phyloP scores from a whole-genome alignment of 2,329 filamentous ascomycete species.

The Apiospora aurea region DNA sequence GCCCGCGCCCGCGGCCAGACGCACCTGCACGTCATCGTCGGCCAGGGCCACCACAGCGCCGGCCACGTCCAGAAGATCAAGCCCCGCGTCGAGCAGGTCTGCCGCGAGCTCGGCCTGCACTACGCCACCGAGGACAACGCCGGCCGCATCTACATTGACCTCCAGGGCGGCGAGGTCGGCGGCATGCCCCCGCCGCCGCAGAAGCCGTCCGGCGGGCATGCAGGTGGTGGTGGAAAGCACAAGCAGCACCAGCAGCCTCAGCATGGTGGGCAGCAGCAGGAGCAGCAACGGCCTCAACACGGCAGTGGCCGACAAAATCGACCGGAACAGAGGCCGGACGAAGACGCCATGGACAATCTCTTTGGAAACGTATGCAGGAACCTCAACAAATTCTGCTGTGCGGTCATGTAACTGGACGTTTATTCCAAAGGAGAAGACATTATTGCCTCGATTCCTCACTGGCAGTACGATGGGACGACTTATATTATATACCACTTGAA shows the following conservation, averaged over 20 bases:
- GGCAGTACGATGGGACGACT: background rate
- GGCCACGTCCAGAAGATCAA: constrained; percentile 92
- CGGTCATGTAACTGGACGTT: constrained; percentile 68
- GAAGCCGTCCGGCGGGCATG: constrained; percentile 49
- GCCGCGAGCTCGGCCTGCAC: constrained; percentile 80
- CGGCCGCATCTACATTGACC: constrained; percentile 86
- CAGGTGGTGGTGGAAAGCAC: constrained; percentile 42
- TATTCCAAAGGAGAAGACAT: background rate
- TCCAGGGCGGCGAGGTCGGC: constrained; percentile 73
- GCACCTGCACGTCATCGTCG: constrained; percentile 94
- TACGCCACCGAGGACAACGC: constrained; percentile 87
- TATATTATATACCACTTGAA: background rate
- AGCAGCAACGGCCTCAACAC: constrained; percentile 57
- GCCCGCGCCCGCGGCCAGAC: constrained; percentile 76
- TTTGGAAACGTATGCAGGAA: constrained; percentile 1
- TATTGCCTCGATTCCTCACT: background rate
- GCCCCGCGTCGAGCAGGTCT: constrained; percentile 89
- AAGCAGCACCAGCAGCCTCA: constrained; percentile 52
- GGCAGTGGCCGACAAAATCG: constrained; percentile 65
- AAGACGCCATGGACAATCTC: constrained; percentile 29
- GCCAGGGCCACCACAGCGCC: constrained; percentile 87
- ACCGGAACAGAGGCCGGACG: constrained; percentile 69
- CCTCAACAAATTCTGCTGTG: constrained; percentile 60
- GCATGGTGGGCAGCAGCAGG: constrained; percentile 54
- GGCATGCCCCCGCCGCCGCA: constrained; percentile 54